These are phyloP conservation scores for Cercospora citrullina DNA, from an alignment of 2,329 filamentous ascomycete species.

Conservation along the genomic window DNA sequence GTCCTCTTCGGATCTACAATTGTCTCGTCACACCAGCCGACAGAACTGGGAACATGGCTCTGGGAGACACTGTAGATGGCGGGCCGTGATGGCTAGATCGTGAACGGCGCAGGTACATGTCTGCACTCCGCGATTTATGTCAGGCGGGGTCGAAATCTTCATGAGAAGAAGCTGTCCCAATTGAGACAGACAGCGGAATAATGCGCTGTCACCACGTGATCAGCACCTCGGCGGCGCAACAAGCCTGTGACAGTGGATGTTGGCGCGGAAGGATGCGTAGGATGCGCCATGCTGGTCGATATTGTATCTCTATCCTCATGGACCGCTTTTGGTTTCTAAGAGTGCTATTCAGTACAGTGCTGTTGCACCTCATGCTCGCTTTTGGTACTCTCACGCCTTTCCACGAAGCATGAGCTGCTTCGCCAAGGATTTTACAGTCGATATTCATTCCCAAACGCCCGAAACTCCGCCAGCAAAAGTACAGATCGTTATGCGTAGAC, in stretches of 20 bases:
- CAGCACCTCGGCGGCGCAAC: not conserved
- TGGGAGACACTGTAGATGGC: not conserved
- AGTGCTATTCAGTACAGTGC: slow-evolving; percentile 9
- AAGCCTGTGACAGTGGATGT: not conserved
- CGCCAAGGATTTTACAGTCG: slow-evolving; percentile 6
- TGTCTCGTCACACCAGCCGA: slow-evolving; percentile 1
- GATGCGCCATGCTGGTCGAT: not conserved
- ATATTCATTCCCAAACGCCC: slow-evolving; percentile 10
- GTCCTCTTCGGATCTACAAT: not conserved
- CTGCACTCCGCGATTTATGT: slow-evolving; percentile 5
- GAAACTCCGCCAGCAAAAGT: slow-evolving; percentile 5
- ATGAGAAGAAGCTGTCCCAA: not conserved
- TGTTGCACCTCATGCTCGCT: slow-evolving; percentile 11
- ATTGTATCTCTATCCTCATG: slow-evolving; percentile 7
- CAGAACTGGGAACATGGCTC: not conserved
- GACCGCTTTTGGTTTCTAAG: not conserved
- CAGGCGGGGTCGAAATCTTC: slow-evolving; percentile 4
- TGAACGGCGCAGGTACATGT: slow-evolving; percentile 3
- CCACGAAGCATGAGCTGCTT: not conserved
- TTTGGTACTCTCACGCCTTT: slow-evolving; percentile 12
- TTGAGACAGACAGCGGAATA: not conserved
- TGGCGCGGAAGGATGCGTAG: not conserved
- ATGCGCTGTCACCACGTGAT: not conserved
- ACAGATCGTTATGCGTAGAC: slow-evolving; percentile 5
- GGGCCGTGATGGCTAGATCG: slow-evolving; percentile 10